Percentiles rank a stretch among this genome's conserved stretches.
phyloP scores from a whole-genome alignment of 2,329 filamentous ascomycete species.

The Pleochaeta shiraiana region DNA sequence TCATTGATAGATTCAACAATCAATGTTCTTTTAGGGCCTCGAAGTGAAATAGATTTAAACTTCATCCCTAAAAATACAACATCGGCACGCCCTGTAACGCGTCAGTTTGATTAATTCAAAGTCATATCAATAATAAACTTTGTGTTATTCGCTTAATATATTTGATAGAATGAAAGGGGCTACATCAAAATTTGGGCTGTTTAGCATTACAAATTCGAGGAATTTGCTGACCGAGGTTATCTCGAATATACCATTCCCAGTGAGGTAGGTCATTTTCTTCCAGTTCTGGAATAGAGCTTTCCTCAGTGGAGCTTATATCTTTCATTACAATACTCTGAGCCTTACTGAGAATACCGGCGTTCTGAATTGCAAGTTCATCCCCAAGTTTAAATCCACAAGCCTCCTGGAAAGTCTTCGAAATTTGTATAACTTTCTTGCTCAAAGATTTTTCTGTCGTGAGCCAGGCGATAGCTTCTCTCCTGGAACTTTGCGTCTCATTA shows the following conservation, averaged over 20 bases:
- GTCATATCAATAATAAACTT: too few relatives aligned
- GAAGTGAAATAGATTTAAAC: conserved; percentile 39
- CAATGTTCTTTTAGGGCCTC: conserved; percentile 38
- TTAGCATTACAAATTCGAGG: neutral
- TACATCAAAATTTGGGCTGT: neutral
- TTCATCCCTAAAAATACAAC: conserved; percentile 46
- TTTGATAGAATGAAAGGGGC: too few relatives aligned
- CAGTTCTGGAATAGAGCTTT: conserved; percentile 16
- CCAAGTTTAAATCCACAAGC: conserved; percentile 50
- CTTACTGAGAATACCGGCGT: conserved; percentile 27
- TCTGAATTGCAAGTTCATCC: conserved; percentile 41
- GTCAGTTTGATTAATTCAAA: neutral
- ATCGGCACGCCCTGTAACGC: conserved; percentile 33
- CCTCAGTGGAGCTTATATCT: conserved; percentile 28
- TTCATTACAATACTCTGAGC: conserved; percentile 36
- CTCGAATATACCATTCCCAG: conserved; percentile 27
- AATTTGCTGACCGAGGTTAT: conserved; percentile 20
- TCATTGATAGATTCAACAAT: conserved; percentile 31
- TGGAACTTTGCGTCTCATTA: conserved; percentile 12
- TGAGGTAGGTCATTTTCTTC: conserved; percentile 19
- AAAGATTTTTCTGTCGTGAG: conserved; percentile 33
- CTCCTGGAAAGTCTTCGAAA: conserved; percentile 52
- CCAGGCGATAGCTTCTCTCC: conserved; percentile 35
- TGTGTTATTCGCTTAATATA: too few relatives aligned
- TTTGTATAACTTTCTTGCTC: conserved; percentile 44